Evolutionary conservation across 306 rosid genomes (phyloP).

Genomic region (Prunus salicina): DNA sequence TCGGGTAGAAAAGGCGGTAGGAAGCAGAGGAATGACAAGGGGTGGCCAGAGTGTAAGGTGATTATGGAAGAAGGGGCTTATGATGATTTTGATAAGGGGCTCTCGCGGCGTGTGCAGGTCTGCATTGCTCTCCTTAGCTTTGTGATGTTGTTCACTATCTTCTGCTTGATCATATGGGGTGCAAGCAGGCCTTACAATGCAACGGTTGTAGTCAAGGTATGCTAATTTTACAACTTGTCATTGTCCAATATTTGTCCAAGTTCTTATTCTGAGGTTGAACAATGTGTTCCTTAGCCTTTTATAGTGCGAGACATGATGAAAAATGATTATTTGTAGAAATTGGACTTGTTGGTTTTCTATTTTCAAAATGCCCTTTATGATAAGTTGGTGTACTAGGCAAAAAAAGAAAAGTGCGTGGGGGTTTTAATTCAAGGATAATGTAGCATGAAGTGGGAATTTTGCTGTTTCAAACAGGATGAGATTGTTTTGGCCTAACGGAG

Average conservation of each 20-base stretch:
- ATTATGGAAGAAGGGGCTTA: constrained; percentile 88
- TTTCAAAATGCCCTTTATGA: too few relatives aligned
- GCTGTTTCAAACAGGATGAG: not conserved
- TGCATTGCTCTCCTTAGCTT: constrained; percentile 63
- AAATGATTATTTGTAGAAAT: not conserved
- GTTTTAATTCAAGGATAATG: not conserved
- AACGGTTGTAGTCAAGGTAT: constrained; percentile 62
- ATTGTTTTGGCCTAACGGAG: not conserved
- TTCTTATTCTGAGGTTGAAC: not conserved
- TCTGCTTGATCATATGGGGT: constrained; percentile 93
- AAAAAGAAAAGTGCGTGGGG: not conserved
- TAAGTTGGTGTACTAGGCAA: not conserved
- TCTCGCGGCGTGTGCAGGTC: constrained; percentile 60
- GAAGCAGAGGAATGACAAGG: constrained; percentile 71
- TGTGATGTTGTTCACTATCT: constrained; percentile 57
- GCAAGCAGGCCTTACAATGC: constrained; percentile 85
- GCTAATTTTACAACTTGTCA: not conserved
- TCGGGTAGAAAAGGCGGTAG: constrained; percentile 68
- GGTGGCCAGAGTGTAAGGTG: constrained; percentile 98
- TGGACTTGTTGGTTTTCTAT: not conserved
- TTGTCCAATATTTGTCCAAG: not conserved
- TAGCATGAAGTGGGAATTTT: not conserved
- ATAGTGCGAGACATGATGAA: not conserved
- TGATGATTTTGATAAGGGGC: constrained; percentile 55
- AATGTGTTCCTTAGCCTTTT: not conserved